Percentiles rank a stretch among this genome's conserved stretches.
phyloP scores from a whole-genome alignment of 192 early-diverging fungal species.

The Geranomyces variabilis region DNA sequence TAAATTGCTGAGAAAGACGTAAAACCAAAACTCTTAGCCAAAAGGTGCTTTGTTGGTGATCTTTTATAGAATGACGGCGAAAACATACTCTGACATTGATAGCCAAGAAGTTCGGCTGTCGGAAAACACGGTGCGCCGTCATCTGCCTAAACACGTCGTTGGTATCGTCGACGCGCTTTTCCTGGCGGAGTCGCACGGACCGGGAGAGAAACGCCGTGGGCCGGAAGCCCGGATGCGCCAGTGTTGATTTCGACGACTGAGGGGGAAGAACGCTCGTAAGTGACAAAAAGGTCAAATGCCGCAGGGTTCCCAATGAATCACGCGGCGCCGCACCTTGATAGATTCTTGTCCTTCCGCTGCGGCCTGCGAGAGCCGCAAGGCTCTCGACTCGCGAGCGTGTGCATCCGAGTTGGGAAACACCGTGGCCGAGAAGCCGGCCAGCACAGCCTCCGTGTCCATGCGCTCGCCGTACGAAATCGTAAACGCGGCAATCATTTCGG shows the following conservation, averaged over 20 bases:
- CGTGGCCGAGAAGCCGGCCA: background rate
- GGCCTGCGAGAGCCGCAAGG: too few relatives aligned
- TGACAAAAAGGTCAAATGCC: too few relatives aligned
- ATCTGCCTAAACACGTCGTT: conserved; percentile 19
- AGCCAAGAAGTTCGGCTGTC: conserved; percentile 28
- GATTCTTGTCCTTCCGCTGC: too few relatives aligned
- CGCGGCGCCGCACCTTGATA: too few relatives aligned
- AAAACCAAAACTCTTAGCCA: background rate
- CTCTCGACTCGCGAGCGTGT: too few relatives aligned
- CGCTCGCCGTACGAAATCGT: conserved; percentile 7
- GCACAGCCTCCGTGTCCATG: background rate
- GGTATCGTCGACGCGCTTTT: conserved; percentile 21
- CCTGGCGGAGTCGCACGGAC: background rate
- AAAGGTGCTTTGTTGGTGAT: background rate
- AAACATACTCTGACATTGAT: conserved; percentile 21
- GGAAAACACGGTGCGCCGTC: conserved; percentile 6
- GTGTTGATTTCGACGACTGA: background rate
- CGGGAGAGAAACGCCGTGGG: background rate
- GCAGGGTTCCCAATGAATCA: too few relatives aligned
- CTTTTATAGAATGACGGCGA: background rate
- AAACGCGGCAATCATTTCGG: conserved; percentile 11
- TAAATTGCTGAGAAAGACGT: background rate
- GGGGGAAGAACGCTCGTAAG: too few relatives aligned
- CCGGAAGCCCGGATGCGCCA: background rate
- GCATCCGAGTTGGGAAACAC: too few relatives aligned